Evolutionary conservation across 2,329 filamentous ascomycete species (phyloP).

Genomic region (Hymenoscyphus albidus): DNA sequence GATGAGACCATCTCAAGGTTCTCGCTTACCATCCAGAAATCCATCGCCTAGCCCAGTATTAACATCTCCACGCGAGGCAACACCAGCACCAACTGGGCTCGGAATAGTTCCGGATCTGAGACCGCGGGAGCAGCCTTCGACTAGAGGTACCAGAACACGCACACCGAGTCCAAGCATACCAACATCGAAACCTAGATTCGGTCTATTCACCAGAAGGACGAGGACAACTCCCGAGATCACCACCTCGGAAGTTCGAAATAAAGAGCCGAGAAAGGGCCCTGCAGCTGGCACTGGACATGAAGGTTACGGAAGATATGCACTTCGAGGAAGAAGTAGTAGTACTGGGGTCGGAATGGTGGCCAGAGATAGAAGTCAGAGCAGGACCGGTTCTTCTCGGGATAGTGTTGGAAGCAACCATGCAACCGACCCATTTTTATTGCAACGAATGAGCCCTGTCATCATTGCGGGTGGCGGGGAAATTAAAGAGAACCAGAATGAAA

Average conservation of each 20-base stretch:
- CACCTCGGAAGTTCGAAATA: conserved; percentile 54
- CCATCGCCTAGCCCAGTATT: conserved; percentile 35
- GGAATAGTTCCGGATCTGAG: conserved; percentile 32
- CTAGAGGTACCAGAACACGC: conserved; percentile 37
- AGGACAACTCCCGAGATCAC: conserved; percentile 56
- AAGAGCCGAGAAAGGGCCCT: conserved; percentile 67
- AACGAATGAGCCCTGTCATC: conserved; percentile 62
- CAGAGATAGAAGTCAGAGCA: conserved; percentile 33
- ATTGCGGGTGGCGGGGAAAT: conserved; percentile 60
- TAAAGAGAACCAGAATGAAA: conserved; percentile 56
- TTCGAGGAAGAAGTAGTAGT: conserved; percentile 62
- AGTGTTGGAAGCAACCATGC: conserved; percentile 44
- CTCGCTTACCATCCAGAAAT: conserved; percentile 35
- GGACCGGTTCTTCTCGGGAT: conserved; percentile 48
- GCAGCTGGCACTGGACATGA: conserved; percentile 93
- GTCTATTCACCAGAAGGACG: conserved; percentile 70
- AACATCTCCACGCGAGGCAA: conserved; percentile 30
- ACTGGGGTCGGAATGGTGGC: conserved; percentile 46
- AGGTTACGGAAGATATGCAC: conserved; percentile 65
- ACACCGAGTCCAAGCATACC: conserved; percentile 54
- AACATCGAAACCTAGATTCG: conserved; percentile 63
- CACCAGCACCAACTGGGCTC: conserved; percentile 30
- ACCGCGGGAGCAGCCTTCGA: conserved; percentile 24
- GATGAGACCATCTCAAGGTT: conserved; percentile 36
- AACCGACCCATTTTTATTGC: conserved; percentile 54